Base-by-base conservation (phyloP, 148 eudicot genomes). In the Rheum nobile region DNA sequence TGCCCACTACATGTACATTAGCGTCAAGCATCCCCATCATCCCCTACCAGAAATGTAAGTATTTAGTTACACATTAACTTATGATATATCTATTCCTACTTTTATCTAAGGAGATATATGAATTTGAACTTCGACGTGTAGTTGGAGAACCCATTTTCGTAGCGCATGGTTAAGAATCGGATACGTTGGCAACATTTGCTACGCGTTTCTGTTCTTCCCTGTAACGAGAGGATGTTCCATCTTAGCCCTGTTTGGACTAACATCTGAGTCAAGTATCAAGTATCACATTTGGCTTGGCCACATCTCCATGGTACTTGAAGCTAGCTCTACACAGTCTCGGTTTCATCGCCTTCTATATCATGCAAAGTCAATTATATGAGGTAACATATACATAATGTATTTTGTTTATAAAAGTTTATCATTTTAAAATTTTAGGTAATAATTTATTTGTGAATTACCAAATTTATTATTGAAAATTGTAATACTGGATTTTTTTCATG, bases 211-310 rank as follows among this genome's bases (percentile, higher is more conserved):
- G 71, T 87, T 87, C 78, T 82, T 85, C 29, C 91, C 88, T 4
- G 91, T 87, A 71, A 83, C 82, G 43, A 80, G 91, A 57, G 72
- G 87, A 28, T 85, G 87, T 5, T 83, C 91, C 9, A 43, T 87
- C 47, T 73, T 87, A 80, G 87, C 87, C 46, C 80, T 87, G 44
- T 35, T 87, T 61, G 91, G 91, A 8, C 81, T 87, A 21, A 85
- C 90, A 2, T 87, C 79, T 29, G 88, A 87, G 50, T 87, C 88
- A 8, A 85, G 90, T 78, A 80, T 87, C 77, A 87, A 83, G 71
- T 87, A 87, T 50, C 90, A 87, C 77, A 83, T 83, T 24, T 87
- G 90, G 90, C 73, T 87, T 47, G 90, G 90, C 1, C 90, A 87
- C 70, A 68, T 79, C 28, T 85, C 85, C 61, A 87, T 83, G 85